Percentiles rank a stretch among this genome's conserved stretches.
Conservation (phyloP, 352 stramenopile species). For the Phytophthora litchii region DNA sequence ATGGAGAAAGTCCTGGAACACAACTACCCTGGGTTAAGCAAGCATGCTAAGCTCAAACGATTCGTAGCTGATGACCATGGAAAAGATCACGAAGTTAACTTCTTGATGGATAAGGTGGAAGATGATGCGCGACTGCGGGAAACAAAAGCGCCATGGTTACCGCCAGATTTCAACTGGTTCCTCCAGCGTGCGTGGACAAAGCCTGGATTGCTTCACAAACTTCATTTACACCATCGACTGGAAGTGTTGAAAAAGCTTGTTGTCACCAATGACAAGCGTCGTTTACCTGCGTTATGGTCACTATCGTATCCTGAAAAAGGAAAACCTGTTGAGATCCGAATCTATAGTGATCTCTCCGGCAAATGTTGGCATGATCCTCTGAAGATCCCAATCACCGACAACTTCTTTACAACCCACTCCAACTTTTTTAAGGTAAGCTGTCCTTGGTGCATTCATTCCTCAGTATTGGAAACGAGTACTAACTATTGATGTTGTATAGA, state of each 20-base stretch:
- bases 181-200: background rate
- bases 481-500: background rate
- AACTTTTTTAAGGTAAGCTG: slow-evolving; percentile 1
- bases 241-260: slow-evolving; percentile 1
- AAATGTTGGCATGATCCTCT: slow-evolving; percentile 5
- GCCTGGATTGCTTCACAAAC: background rate
- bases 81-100: slow-evolving; percentile 1
- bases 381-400: background rate
- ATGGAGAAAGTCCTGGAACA: slow-evolving; percentile 19
- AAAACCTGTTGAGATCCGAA: slow-evolving; percentile 3
- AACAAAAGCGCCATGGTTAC: slow-evolving; percentile 3
- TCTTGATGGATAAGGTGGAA: background rate
- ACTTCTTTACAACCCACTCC: background rate
- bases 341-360: slow-evolving; percentile 19
- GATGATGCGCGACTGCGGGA: background rate
- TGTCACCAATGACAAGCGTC: background rate
- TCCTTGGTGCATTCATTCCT: too few relatives aligned
- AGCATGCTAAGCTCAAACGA: background rate
- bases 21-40: background rate
- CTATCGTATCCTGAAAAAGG: background rate
- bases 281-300: slow-evolving; percentile 7
- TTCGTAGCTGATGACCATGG: background rate
- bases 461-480: too few relatives aligned
- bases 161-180: slow-evolving; percentile 18
- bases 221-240: background rate